These are phyloP conservation scores for Gaeumannomyces sp. DNA, from an alignment of 2,329 filamentous ascomycete species.

Conservation along the genomic window DNA sequence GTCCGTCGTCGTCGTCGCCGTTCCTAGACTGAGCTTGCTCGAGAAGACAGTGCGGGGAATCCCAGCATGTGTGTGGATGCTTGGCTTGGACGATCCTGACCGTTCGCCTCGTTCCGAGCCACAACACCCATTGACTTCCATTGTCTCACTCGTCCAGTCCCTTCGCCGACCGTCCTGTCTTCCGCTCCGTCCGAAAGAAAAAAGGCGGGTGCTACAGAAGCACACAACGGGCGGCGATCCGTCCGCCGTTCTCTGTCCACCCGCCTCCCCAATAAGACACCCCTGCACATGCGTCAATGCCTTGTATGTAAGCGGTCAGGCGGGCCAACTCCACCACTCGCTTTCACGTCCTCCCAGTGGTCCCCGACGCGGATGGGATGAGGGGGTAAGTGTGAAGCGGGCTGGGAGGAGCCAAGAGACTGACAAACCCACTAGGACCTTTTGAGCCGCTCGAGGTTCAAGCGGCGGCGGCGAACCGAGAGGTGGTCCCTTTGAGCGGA, in stretches of 20 bases:
- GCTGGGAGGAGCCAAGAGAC: not conserved
- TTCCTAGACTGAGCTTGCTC: too few species aligned
- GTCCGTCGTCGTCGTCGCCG: too few species aligned
- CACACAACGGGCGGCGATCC: not conserved
- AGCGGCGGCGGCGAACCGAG: too few species aligned
- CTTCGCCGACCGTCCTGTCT: too few species aligned
- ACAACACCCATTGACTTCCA: not conserved
- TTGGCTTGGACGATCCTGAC: not conserved
- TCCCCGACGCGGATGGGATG: not conserved
- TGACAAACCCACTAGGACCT: not conserved
- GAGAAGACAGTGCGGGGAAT: not conserved
- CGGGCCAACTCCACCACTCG: not conserved
- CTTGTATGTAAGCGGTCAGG: constrained; percentile 25
- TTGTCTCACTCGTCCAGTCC: not conserved
- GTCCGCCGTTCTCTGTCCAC: not conserved
- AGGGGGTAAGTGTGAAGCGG: not conserved
- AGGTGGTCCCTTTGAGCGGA: not conserved
- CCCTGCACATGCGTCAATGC: constrained; percentile 35
- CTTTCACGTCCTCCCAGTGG: not conserved
- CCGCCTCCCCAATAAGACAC: constrained; percentile 2
- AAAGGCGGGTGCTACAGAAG: not conserved
- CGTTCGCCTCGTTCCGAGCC: too few species aligned
- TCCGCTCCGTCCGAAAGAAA: not conserved
- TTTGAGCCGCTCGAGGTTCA: not conserved
- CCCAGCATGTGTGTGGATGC: not conserved